A percentile compares a stretch with the other conserved stretches of the same genome.
Evolutionary conservation across 2,329 filamentous ascomycete species (phyloP).

Genomic region (Sclerotinia glacialis): DNA sequence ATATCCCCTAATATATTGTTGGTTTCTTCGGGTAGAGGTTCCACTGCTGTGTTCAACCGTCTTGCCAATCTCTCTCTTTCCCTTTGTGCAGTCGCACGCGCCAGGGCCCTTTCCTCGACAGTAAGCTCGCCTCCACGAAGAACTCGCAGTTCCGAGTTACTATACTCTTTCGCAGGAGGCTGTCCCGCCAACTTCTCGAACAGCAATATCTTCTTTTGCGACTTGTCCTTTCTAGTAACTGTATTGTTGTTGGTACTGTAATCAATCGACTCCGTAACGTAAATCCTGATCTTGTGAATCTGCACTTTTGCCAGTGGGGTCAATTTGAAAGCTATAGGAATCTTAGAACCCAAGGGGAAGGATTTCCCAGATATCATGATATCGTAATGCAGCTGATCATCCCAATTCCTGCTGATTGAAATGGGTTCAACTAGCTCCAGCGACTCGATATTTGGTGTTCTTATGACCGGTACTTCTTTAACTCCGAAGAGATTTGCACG

Average conservation of each 20-base stretch:
- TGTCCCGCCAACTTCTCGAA: slow-evolving; percentile 70
- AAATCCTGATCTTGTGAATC: slow-evolving; percentile 71
- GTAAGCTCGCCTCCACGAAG: slow-evolving; percentile 64
- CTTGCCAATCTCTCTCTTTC: slow-evolving; percentile 50
- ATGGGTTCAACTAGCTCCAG: slow-evolving; percentile 72
- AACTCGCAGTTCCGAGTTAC: slow-evolving; percentile 63
- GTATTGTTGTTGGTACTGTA: slow-evolving; percentile 67
- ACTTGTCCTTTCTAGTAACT: slow-evolving; percentile 63
- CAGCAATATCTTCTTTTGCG: slow-evolving; percentile 61
- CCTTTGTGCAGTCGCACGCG: slow-evolving; percentile 38
- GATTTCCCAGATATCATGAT: slow-evolving; percentile 77
- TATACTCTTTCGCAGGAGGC: slow-evolving; percentile 60
- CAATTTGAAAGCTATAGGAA: slow-evolving; percentile 73
- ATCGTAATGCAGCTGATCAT: slow-evolving; percentile 73
- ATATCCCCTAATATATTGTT: slow-evolving; percentile 63
- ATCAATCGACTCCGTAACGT: slow-evolving; percentile 69
- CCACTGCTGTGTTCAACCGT: slow-evolving; percentile 48
- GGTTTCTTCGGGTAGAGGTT: slow-evolving; percentile 40
- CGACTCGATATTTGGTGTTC: slow-evolving; percentile 67
- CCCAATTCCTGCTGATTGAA: slow-evolving; percentile 72
- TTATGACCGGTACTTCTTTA: slow-evolving; percentile 66
- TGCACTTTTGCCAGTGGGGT: slow-evolving; percentile 72
- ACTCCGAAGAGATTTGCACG: slow-evolving; percentile 64
- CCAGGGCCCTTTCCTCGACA: slow-evolving; percentile 44
- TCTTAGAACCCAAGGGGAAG: slow-evolving; percentile 67